These are phyloP conservation scores for Aureobasidium mangrovei DNA, from an alignment of 2,329 filamentous ascomycete species.

Conservation along the genomic window DNA sequence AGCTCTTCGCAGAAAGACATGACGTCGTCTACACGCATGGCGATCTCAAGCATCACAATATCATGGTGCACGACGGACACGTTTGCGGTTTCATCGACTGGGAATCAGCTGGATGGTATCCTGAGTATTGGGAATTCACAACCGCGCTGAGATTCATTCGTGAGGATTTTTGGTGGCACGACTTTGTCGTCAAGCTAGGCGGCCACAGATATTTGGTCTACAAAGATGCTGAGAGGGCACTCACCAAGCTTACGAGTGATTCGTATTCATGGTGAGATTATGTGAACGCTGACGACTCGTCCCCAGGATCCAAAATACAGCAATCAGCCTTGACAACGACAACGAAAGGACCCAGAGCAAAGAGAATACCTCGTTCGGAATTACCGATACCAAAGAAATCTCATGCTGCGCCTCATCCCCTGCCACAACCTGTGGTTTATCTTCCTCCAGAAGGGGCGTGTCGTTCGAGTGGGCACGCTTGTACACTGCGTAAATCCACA, in stretches of 20 bases:
- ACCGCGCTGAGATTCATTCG: slow-evolving; percentile 17
- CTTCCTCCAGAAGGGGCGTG: too few species aligned
- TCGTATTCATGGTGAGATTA: neutral
- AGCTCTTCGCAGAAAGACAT: neutral
- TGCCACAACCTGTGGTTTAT: too few species aligned
- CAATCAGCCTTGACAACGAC: too few species aligned
- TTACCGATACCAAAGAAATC: too few species aligned
- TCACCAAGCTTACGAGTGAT: neutral
- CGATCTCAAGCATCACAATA: slow-evolving; percentile 41
- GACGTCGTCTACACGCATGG: slow-evolving; percentile 40
- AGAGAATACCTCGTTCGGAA: too few species aligned
- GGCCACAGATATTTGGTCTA: neutral
- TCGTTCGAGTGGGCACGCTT: too few species aligned
- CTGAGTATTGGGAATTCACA: slow-evolving; percentile 41
- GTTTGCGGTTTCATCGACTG: slow-evolving; percentile 41
- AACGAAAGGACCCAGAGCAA: too few species aligned
- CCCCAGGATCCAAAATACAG: too few species aligned
- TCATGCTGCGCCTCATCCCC: too few species aligned
- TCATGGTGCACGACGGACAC: slow-evolving; percentile 33
- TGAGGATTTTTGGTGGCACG: neutral
- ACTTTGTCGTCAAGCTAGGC: neutral
- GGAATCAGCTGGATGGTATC: slow-evolving; percentile 42
- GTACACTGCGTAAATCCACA: too few species aligned
- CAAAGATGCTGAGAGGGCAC: neutral
- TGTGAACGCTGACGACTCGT: neutral